phyloP scores from a whole-genome alignment of 2,329 filamentous ascomycete species.

The Clonostachys solani region DNA sequence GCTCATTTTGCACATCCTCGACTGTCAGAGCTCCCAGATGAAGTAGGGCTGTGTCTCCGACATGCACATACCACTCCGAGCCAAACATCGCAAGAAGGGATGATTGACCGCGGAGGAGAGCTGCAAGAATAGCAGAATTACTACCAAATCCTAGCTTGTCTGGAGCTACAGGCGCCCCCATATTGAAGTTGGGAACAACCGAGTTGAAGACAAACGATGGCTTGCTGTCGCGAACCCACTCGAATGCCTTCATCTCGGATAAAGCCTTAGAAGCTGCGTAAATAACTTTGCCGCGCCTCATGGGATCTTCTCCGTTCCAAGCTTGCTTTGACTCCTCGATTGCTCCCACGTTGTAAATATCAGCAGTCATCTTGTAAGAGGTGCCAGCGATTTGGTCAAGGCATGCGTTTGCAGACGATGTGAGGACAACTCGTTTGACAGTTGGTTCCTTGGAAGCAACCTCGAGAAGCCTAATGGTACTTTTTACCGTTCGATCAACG shows the following conservation, averaged over 20 bases:
- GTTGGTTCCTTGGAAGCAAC: neutral
- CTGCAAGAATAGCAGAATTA: no score
- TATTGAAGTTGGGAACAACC: conserved; percentile 11
- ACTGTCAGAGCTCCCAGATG: conserved; percentile 16
- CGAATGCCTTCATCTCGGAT: conserved; percentile 25
- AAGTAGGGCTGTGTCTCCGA: conserved; percentile 13
- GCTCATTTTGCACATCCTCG: conserved; percentile 7
- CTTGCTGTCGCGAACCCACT: conserved; percentile 23
- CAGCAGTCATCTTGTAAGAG: no score
- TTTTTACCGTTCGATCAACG: no score
- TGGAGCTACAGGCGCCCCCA: no score
- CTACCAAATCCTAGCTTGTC: no score
- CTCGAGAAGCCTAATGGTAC: neutral
- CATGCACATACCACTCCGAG: conserved; percentile 10
- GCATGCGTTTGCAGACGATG: neutral
- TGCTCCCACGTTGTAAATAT: no score
- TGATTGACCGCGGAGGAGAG: no score
- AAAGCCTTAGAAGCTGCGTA: conserved; percentile 29
- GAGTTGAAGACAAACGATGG: conserved; percentile 15
- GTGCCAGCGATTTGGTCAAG: no score
- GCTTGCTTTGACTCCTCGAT: no score
- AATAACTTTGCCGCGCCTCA: conserved; percentile 5
- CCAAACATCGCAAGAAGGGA: no score
- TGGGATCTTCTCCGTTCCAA: no score
- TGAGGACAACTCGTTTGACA: neutral